These are phyloP conservation scores for Pichia cabralensis DNA, from an alignment of 805 yeast species.

Conservation along the genomic window DNA sequence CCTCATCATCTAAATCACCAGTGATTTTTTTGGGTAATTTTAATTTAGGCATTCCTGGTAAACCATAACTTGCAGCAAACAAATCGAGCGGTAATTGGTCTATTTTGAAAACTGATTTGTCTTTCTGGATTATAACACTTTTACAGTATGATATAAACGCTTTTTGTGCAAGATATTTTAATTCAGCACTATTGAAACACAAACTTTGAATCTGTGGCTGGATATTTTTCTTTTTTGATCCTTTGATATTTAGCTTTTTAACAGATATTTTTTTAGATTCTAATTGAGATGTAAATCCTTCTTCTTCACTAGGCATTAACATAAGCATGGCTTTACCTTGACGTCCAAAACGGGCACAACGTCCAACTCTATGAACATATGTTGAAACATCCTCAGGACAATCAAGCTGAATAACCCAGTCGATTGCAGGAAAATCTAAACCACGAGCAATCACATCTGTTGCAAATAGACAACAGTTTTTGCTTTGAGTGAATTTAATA, in stretches of 20 bases:
- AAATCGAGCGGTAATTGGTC: conserved; percentile 71
- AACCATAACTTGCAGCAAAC: conserved; percentile 79
- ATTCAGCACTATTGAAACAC: conserved; percentile 83
- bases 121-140: conserved; percentile 77
- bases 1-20: conserved; percentile 23
- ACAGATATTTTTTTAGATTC: conserved; percentile 56
- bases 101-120: conserved; percentile 74
- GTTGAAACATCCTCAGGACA: conserved; percentile 88
- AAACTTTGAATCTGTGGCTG: conserved; percentile 78
- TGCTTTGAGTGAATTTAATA: conserved; percentile 64
- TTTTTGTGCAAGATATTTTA: conserved; percentile 90
- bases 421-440: conserved; percentile 83
- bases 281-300: conserved; percentile 58
- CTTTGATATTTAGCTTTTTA: conserved; percentile 64
- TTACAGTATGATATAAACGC: conserved; percentile 89
- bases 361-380: conserved; percentile 84
- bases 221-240: conserved; percentile 62
- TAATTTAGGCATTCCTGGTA: conserved; percentile 94
- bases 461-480: conserved; percentile 74
- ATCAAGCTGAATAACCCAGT: conserved; percentile 90
- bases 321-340: conserved; percentile 74
- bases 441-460: conserved; percentile 93
- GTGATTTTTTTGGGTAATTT: conserved; percentile 51
- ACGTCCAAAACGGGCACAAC: conserved; percentile 82
- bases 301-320: conserved; percentile 77